Conservation (phyloP, 768 basidiomycete species). For the Fomitopsis pulvina region DNA sequence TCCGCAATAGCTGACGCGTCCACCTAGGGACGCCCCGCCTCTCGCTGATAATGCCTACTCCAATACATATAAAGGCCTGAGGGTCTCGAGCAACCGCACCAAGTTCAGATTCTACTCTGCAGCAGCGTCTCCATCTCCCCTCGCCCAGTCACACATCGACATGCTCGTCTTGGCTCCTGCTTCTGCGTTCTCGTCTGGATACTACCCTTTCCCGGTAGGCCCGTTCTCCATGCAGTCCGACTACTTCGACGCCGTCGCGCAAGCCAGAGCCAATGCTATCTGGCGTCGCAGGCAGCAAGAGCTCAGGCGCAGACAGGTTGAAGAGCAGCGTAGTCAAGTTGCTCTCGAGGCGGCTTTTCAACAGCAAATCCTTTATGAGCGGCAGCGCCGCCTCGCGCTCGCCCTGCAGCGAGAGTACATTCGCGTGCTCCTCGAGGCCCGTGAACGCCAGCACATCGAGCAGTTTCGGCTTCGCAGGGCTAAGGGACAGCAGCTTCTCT, state of each 20-base stretch:
- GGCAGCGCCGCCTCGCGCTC: constrained; percentile 8
- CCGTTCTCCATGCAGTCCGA: constrained; percentile 6
- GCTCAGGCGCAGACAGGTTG: neutral
- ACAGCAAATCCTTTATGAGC: constrained; percentile 5
- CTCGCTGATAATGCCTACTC: constrained; percentile 10
- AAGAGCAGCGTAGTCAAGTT: constrained; percentile 2
- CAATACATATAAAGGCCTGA: constrained; percentile 8
- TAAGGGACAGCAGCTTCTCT: neutral
- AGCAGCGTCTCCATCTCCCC: neutral
- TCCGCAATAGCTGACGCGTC: neutral
- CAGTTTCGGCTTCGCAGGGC: neutral
- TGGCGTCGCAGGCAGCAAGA: constrained; percentile 9
- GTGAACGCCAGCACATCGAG: constrained; percentile 2
- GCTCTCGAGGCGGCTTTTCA: constrained; percentile 10
- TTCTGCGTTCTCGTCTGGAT: neutral
- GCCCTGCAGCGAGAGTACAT: constrained; percentile 2
- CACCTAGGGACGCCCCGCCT: constrained; percentile 8
- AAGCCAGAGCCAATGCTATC: constrained; percentile 14
- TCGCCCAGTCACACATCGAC: neutral
- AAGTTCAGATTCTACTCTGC: neutral
- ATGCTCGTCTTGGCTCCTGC: constrained; percentile 14
- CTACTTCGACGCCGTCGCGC: constrained; percentile 11
- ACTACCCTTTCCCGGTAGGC: neutral
- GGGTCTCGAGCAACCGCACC: neutral
- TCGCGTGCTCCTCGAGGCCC: neutral